Evolutionary conservation across 2,329 filamentous ascomycete genomes (phyloP).

Genomic region (Teratosphaeria viscida): DNA sequence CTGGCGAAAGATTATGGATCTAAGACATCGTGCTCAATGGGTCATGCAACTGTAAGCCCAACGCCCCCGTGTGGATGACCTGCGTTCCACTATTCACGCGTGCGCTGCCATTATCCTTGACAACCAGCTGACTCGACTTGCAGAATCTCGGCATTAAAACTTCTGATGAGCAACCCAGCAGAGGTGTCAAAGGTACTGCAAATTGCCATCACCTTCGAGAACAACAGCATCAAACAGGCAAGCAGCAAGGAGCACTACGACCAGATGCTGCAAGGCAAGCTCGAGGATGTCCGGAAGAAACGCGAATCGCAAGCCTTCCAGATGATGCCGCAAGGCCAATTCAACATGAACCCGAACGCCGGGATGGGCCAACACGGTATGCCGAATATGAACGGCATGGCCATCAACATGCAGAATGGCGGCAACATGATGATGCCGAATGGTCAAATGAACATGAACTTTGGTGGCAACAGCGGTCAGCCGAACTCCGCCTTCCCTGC

Average conservation of each 20-base stretch:
- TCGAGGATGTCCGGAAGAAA: slow-evolving; percentile 16
- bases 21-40: slow-evolving; percentile 16
- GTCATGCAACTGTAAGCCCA: slow-evolving; percentile 25
- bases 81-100: background rate
- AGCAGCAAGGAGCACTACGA: slow-evolving; percentile 19
- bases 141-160: slow-evolving; percentile 1
- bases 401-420: slow-evolving; percentile 11
- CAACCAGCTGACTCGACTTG: slow-evolving; percentile 1
- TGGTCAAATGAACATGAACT: slow-evolving; percentile 12
- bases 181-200: slow-evolving; percentile 11
- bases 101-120: background rate
- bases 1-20: slow-evolving; percentile 25
- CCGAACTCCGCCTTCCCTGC: slow-evolving; percentile 16
- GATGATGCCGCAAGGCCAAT: slow-evolving; percentile 1
- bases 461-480: slow-evolving; percentile 1
- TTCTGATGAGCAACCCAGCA: background rate
- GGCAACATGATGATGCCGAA: slow-evolving; percentile 12
- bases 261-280: slow-evolving; percentile 16
- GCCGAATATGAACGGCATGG: slow-evolving; percentile 14
- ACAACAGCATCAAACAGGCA: slow-evolving; percentile 12
- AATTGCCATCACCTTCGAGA: slow-evolving; percentile 19
- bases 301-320: slow-evolving; percentile 9
- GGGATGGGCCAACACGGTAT: slow-evolving; percentile 16
- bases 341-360: slow-evolving; percentile 20
- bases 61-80: background rate